Evolutionary conservation across 176 grass and related monocot genomes (phyloP).

Genomic region (Dendrocalamus sinicus): DNA sequence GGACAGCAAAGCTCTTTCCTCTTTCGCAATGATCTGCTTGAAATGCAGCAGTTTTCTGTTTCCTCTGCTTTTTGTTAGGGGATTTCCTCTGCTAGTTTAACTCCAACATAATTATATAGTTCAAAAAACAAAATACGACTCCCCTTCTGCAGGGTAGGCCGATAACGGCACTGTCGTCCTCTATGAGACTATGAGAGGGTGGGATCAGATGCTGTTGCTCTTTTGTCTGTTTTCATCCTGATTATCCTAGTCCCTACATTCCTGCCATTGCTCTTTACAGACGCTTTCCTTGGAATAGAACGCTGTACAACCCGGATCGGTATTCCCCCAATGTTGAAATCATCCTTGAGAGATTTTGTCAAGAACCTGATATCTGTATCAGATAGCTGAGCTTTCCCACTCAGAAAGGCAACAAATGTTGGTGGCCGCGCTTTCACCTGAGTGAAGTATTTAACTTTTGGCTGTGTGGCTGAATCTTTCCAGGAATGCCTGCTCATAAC

Average conservation of each 20-base stretch:
- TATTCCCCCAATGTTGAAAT: slow-evolving; percentile 91
- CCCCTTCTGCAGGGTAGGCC: neutral
- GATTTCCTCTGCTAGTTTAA: slow-evolving; percentile 6
- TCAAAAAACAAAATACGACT: neutral
- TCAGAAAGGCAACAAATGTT: slow-evolving; percentile 93
- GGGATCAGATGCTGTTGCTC: slow-evolving; percentile 37
- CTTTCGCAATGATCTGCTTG: neutral
- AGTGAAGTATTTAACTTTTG: slow-evolving; percentile 97
- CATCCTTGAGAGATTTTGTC: slow-evolving; percentile 92
- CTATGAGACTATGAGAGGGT: slow-evolving; percentile 35
- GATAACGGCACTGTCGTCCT: neutral
- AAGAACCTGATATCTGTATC: slow-evolving; percentile 88
- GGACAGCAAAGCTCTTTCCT: neutral
- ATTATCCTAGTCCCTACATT: slow-evolving; percentile 25
- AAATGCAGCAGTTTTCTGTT: neutral
- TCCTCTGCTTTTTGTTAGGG: neutral
- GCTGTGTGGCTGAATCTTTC: slow-evolving; percentile 86
- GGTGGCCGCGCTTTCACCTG: slow-evolving; percentile 90
- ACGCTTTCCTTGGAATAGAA: slow-evolving; percentile 65
- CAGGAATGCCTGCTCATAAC: slow-evolving; percentile 97
- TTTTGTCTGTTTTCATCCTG: slow-evolving; percentile 69
- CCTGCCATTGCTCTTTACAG: slow-evolving; percentile 34
- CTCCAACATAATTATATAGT: neutral
- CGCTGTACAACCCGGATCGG: slow-evolving; percentile 80
- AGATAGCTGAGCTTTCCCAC: slow-evolving; percentile 78